These are phyloP conservation scores for Heliosperma pusillum DNA, from an alignment of 148 eudicot species.

Conservation along the genomic window DNA sequence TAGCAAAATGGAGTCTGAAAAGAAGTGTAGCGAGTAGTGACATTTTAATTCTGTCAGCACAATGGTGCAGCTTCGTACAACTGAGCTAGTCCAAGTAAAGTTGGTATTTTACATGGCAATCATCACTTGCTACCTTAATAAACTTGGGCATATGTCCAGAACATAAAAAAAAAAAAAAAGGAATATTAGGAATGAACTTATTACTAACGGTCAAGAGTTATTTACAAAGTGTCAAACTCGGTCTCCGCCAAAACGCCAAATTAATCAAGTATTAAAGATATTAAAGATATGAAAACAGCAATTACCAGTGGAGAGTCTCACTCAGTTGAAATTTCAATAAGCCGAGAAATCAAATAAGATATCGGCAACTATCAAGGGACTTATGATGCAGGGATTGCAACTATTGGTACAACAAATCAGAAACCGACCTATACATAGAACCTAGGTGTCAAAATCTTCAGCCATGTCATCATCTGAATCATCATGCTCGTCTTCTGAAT, in stretches of 20 bases:
- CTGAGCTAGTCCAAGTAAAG: no score
- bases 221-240: slow-evolving; percentile 12
- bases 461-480: slow-evolving; percentile 40
- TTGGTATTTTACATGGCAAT: no score
- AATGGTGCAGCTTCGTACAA: no score
- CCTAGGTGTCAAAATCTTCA: slow-evolving; percentile 28
- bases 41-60: no score
- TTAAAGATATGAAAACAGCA: neutral
- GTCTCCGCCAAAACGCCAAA: neutral
- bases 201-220: neutral
- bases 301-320: slow-evolving; percentile 9
- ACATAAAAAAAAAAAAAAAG: no score
- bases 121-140: no score
- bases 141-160: no score
- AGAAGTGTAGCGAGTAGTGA: no score
- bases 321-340: neutral
- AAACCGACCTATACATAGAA: neutral
- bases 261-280: neutral
- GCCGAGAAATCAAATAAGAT: slow-evolving; percentile 6
- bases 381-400: neutral
- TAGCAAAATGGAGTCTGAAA: no score
- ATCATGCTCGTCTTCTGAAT: slow-evolving; percentile 32
- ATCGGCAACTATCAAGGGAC: neutral
- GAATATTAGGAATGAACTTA: neutral
- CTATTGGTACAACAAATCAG: neutral